Conservation (phyloP, 768 basidiomycete species). For the Calvatia gigantea region DNA sequence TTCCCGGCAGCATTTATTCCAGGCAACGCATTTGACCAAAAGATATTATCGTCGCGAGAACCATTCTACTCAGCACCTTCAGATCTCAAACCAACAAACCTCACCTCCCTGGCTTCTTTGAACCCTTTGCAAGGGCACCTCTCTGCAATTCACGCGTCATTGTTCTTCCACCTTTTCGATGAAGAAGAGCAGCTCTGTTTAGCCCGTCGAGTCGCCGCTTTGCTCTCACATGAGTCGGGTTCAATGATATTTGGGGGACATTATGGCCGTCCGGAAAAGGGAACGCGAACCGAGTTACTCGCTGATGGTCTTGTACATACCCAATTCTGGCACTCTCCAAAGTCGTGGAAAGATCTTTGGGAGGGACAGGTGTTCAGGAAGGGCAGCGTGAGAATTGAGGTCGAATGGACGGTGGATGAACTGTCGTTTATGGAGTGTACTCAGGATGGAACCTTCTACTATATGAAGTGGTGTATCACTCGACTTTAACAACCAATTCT, state of each 20-base stretch:
- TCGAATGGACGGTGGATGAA: background rate
- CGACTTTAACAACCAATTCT: too few relatives aligned
- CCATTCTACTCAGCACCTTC: constrained; percentile 15
- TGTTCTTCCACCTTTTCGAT: constrained; percentile 34
- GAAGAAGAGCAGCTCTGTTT: constrained; percentile 27
- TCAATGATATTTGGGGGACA: constrained; percentile 36
- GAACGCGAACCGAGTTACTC: constrained; percentile 9
- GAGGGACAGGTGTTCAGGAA: constrained; percentile 12
- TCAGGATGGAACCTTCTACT: background rate
- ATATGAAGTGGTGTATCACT: constrained; percentile 4
- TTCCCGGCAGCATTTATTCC: constrained; percentile 54
- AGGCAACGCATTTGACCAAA: constrained; percentile 50
- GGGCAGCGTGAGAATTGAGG: constrained; percentile 9
- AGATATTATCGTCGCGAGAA: constrained; percentile 31
- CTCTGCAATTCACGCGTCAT: constrained; percentile 39
- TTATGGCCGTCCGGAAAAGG: constrained; percentile 21
- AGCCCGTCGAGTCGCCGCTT: constrained; percentile 24
- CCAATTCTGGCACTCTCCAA: constrained; percentile 14
- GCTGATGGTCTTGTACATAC: constrained; percentile 6
- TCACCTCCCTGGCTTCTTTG: background rate
- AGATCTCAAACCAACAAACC: background rate
- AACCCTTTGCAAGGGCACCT: constrained; percentile 32
- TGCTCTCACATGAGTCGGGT: constrained; percentile 29
- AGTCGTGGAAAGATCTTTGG: constrained; percentile 13
- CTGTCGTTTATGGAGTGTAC: background rate